These are phyloP conservation scores for Citrullus colocynthis DNA, from an alignment of 306 rosid genomes.

Conservation along the genomic window DNA sequence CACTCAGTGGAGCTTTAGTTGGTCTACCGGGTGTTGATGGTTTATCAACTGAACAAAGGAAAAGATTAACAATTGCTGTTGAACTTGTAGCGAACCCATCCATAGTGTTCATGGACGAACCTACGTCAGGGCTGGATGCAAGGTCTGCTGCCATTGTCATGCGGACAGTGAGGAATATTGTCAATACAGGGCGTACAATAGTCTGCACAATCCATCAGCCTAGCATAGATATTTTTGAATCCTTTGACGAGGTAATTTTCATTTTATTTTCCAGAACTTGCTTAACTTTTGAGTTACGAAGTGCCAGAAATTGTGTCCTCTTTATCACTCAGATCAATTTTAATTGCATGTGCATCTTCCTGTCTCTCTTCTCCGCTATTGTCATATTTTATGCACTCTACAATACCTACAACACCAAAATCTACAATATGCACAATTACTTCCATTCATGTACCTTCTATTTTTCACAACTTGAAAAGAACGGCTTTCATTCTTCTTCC, in stretches of 20 bases:
- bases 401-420: neutral
- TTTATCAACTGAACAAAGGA: constrained; percentile 88
- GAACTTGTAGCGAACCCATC: constrained; percentile 96
- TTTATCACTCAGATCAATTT: neutral
- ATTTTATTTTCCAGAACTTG: neutral
- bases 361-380: neutral
- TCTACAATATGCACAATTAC: neutral
- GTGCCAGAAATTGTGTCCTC: neutral
- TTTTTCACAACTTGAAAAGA: neutral
- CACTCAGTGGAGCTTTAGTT: constrained; percentile 69
- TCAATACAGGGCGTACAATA: constrained; percentile 90
- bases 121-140: constrained; percentile 97
- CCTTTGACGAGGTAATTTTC: constrained; percentile 78
- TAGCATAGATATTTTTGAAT: constrained; percentile 96
- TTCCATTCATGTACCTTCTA: neutral
- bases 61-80: constrained; percentile 85
- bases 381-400: neutral
- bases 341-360: neutral
- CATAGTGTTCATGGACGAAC: constrained; percentile 95
- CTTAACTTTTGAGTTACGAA: neutral
- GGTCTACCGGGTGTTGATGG: constrained; percentile 95
- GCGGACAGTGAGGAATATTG: constrained; percentile 97
- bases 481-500: neutral
- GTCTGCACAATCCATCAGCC: constrained; percentile 99
- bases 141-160: constrained; percentile 95